Base-by-base conservation (phyloP, 2,329 filamentous ascomycete genomes). In the Pseudogymnoascus sp. region DNA sequence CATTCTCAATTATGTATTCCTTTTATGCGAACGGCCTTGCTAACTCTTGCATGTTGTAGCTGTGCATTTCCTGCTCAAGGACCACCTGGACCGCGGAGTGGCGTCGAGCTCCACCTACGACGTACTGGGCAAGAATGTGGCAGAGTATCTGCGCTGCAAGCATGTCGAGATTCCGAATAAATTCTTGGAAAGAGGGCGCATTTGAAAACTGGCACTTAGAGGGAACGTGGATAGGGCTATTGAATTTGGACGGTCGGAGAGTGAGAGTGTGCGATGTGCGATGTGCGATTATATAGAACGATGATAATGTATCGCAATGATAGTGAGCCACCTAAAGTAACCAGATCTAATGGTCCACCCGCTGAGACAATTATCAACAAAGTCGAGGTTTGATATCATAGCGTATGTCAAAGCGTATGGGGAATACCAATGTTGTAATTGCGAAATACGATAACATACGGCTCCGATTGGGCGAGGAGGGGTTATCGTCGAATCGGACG, bases 1-100 rank as follows among this genome's bases (percentile, higher is more conserved):
- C n/a, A 40, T 40, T 40, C 38, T 19, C 8, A 73, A 75, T 61
- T 75, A 75, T 64, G 66, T 80, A 41, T 67, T 81, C 16, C 74
- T 79, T 62, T 40, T 40, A 37, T 37, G n/a, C 38, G n/a, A 19
- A 40, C 16, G 40, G 40, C 4, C 40, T 6, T 43, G 40, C 40
- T 43, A 43, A 43, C 40, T 22, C 16, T 43, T 43, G 10, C 66
- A 69, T 61, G 66, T 69, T 31, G 63, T 53, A 46, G 66, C 66
- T 8, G 67, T 68, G 22, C 67, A 68, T 63, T 68, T 68, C 0
- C 72, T 77, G 2, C 69, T 76, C 6, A 75, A 76, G 66, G 73
- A 73, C 1, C 71, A 76, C 37, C 56, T 76, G 38, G 74, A 73
- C 3, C 62, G 73, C 11, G 75, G 75, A 10, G 68, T 69, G 6